phyloP scores from a whole-genome alignment of 78 protist species.

The Dictyostelium capitatum region DNA sequence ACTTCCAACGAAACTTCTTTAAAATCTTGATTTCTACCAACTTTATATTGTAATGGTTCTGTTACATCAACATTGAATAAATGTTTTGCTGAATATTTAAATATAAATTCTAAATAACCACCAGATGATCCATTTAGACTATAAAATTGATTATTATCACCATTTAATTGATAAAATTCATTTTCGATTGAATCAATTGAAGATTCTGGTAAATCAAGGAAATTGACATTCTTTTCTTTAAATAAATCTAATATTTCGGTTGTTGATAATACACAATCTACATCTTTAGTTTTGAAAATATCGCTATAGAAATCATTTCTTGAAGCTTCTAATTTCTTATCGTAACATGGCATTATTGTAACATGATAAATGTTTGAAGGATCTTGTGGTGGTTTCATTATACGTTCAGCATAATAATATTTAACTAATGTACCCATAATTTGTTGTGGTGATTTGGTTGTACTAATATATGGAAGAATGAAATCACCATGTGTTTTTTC shows the following conservation, averaged over 20 bases:
- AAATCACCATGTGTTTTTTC: constrained; percentile 93
- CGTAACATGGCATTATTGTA: constrained; percentile 98
- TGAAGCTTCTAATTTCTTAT: constrained; percentile 97
- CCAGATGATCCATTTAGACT: constrained; percentile 89
- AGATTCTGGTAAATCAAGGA: constrained; percentile 23
- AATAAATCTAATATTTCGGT: constrained; percentile 89
- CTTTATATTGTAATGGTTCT: constrained; percentile 53
- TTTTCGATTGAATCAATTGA: neutral
- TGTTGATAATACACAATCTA: constrained; percentile 90
- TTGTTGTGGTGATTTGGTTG: constrained; percentile 95
- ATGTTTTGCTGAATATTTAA: constrained; percentile 84
- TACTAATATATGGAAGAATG: constrained; percentile 90
- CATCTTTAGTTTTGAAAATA: constrained; percentile 63
- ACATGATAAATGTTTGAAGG: constrained; percentile 89
- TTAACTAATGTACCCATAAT: constrained; percentile 95
- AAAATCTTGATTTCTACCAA: constrained; percentile 73
- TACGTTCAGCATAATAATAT: constrained; percentile 43
- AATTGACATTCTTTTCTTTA: constrained; percentile 42
- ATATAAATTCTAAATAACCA: constrained; percentile 88
- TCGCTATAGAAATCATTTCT: constrained; percentile 92
- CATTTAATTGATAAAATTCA: neutral
- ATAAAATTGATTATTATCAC: neutral
- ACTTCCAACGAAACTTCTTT: constrained; percentile 54
- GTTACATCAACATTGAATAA: constrained; percentile 80
- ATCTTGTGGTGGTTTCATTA: neutral